Percentiles rank a stretch among this genome's conserved stretches.
These are phyloP conservation scores for Tetracladium setigerum DNA, from an alignment of 495 filamentous ascomycete species.

Conservation along the genomic window DNA sequence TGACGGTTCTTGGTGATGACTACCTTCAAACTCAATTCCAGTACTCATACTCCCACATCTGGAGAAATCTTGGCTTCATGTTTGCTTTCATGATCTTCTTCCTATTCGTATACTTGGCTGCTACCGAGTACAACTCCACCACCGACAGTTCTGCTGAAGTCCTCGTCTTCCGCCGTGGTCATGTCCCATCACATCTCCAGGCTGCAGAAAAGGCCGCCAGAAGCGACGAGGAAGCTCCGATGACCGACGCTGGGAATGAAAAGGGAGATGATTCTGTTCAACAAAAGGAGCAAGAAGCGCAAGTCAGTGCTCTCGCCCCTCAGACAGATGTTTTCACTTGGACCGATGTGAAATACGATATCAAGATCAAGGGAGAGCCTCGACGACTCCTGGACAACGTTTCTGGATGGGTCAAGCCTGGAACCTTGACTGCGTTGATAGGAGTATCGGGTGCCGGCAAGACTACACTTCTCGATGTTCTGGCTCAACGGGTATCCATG, in stretches of 20 bases:
- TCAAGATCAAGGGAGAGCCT: conserved; percentile 73
- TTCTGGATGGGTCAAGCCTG: conserved; percentile 87
- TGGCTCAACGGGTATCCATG: conserved; percentile 76
- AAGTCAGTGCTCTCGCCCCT: conserved; percentile 41
- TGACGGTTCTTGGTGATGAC: conserved; percentile 56
- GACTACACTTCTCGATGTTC: conserved; percentile 63
- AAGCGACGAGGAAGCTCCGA: conserved; percentile 33
- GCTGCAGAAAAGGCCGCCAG: conserved; percentile 41
- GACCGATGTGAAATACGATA: conserved; percentile 79
- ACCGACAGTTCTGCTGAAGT: conserved; percentile 86
- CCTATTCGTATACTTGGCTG: conserved; percentile 55
- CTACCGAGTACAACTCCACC: conserved; percentile 67
- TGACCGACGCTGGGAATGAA: conserved; percentile 25
- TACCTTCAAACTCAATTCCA: conserved; percentile 55
- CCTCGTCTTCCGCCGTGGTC: conserved; percentile 72
- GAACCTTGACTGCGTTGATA: conserved; percentile 86
- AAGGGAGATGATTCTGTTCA: conserved; percentile 25
- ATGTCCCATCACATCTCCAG: conserved; percentile 50
- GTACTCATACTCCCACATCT: conserved; percentile 56
- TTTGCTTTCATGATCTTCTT: conserved; percentile 66
- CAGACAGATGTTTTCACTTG: conserved; percentile 76
- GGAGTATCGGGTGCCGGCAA: conserved; percentile 68
- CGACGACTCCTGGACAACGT: conserved; percentile 77
- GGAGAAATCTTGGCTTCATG: conserved; percentile 80
- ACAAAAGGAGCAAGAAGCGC: conserved; percentile 38